phyloP scores from a whole-genome alignment of 345 rosid genomes.

The Psidium guajava region DNA sequence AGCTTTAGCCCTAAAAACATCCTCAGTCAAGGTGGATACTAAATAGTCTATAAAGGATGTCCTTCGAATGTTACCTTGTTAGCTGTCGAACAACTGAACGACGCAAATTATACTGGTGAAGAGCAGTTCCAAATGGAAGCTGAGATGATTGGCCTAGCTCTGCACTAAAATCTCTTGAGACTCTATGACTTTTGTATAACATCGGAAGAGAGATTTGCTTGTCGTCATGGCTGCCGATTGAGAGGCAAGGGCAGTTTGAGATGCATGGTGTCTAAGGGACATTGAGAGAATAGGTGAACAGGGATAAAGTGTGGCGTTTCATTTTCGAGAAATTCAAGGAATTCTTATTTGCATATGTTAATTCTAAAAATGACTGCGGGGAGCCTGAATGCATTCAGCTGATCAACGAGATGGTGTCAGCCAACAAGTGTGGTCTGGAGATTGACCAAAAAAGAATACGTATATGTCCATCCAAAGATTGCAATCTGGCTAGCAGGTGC shows the following conservation, averaged over 20 bases:
- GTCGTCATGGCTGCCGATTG: too few relatives aligned
- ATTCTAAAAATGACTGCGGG: slow-evolving; percentile 54
- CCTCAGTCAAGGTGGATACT: slow-evolving; percentile 89
- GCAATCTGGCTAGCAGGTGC: slow-evolving; percentile 99
- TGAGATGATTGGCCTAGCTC: slow-evolving; percentile 93
- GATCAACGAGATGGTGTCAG: slow-evolving; percentile 89
- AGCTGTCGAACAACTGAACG: slow-evolving; percentile 87
- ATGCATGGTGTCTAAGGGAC: slow-evolving; percentile 92
- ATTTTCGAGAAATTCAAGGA: slow-evolving; percentile 89
- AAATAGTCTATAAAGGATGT: slow-evolving; percentile 89
- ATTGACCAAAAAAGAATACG: slow-evolving; percentile 85
- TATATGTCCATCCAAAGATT: slow-evolving; percentile 83
- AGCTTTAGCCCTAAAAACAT: slow-evolving; percentile 71
- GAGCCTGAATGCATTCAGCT: slow-evolving; percentile 68
- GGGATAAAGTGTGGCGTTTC: slow-evolving; percentile 92
- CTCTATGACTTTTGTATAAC: too few relatives aligned
- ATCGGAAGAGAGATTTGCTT: too few relatives aligned
- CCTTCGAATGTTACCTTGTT: slow-evolving; percentile 62
- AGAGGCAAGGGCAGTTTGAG: too few relatives aligned
- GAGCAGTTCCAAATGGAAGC: slow-evolving; percentile 95
- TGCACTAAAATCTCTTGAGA: slow-evolving; percentile 81
- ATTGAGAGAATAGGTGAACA: slow-evolving; percentile 88
- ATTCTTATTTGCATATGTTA: slow-evolving; percentile 66
- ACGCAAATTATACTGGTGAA: slow-evolving; percentile 84
- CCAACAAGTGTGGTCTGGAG: slow-evolving; percentile 85